These are phyloP conservation scores for Fraxinus dipetala DNA, from an alignment of 305 asterid genomes.

Conservation along the genomic window DNA sequence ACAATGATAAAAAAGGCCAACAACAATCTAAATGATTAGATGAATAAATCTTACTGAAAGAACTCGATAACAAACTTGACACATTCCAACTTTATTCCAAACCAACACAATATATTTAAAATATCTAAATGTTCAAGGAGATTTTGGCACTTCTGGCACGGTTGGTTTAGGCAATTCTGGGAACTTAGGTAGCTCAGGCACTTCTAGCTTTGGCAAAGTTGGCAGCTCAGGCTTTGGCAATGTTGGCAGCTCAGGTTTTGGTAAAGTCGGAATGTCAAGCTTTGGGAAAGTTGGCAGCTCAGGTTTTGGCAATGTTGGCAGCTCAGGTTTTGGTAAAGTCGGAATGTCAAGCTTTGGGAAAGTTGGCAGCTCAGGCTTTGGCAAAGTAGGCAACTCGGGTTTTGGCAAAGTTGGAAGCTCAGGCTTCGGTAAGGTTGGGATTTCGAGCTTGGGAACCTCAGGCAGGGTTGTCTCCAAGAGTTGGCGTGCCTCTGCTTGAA, in stretches of 20 bases:
- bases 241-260: neutral
- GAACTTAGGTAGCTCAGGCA: slow-evolving; percentile 11
- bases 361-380: neutral
- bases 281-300: neutral
- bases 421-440: slow-evolving; percentile 7
- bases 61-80: neutral
- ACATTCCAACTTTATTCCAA: neutral
- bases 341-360: slow-evolving; percentile 13
- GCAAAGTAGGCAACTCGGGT: neutral
- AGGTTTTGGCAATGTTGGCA: slow-evolving; percentile 4
- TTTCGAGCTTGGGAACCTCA: slow-evolving; percentile 13
- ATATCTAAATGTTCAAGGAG: neutral
- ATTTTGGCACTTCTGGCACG: slow-evolving; percentile 3
- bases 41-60: neutral
- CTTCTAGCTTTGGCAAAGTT: slow-evolving; percentile 6
- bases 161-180: slow-evolving; percentile 10
- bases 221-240: slow-evolving; percentile 17
- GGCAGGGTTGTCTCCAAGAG: slow-evolving; percentile 9
- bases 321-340: slow-evolving; percentile 5
- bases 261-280: neutral
- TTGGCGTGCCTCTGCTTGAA: slow-evolving; percentile 14
- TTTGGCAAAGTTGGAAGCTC: neutral
- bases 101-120: neutral
- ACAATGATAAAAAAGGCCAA: neutral
- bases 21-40: neutral